Evolutionary conservation across 208 protist genomes (phyloP), one percentile per base, ranked within the genome.

Genomic region (Wallacemonas collosoma): DNA sequence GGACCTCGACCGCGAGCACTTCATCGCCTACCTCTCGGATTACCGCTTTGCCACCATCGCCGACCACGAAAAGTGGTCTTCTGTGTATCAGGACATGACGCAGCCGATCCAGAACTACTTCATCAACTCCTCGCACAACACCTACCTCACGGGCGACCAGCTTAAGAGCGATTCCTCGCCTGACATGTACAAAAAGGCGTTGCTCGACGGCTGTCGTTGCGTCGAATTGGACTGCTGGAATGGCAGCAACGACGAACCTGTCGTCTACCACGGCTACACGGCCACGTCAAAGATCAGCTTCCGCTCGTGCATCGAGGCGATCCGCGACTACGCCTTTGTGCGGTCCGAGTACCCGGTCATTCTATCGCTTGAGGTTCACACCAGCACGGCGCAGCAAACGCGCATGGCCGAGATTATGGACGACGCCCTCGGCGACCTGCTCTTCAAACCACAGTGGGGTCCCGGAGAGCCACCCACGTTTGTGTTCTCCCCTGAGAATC

Each of bases 61-160:
- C 6, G 68, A 91, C 26, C n/a, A 57, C 51, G 54, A 81, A 15
- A 82, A 82, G 60, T 26, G 67, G 39, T 35, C 55, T 51, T 80
- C 68, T 43, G 82, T 93, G 48, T 89, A 86, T 75, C 81, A 94
- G 9, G 88, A 95, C 82, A 98, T 98, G 93, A 82, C 68, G 44
- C 81, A 84, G 44, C 85, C 89, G 41, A 79, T 98, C 47, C 75
- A 72, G 36, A 58, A 90, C 50, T 98, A 98, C 86, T 98, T 86
- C 73, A 96, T 98, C 72, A 87, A 87, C 68, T 93, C 93, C 14
- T 98, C 93, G 8, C 97, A 99, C 80, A 99, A 99, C 80, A 99
- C 98, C 1, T 99, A 98, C 76, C 77, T 99, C 17, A 88, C 86
- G 3, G 95, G 94, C 9, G 83, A 99, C 80, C 98, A 99, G 86